phyloP scores from a whole-genome alignment of 2,329 filamentous ascomycete species.

The Claviceps humidiphila region DNA sequence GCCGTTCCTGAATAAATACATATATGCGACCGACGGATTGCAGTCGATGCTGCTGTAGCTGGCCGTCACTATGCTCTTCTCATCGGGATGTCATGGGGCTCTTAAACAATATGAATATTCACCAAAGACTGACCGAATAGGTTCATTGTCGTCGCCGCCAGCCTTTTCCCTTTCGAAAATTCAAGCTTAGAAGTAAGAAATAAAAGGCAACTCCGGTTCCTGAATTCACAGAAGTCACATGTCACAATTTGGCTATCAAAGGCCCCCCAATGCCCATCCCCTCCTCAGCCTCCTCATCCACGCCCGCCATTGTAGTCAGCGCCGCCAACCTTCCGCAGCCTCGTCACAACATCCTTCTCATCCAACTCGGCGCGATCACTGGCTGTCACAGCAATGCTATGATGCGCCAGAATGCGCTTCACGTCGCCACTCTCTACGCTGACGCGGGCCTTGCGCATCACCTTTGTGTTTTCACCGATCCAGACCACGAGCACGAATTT shows the following conservation, averaged over 20 bases:
- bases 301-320: constrained; percentile 59
- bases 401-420: constrained; percentile 49
- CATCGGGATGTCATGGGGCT: too few species aligned
- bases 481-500: constrained; percentile 57
- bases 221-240: background rate
- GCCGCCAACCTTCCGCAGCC: constrained; percentile 52
- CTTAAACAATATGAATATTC: too few species aligned
- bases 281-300: constrained; percentile 22
- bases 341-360: constrained; percentile 45
- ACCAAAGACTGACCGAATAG: too few species aligned
- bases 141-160: too few species aligned
- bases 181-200: too few species aligned
- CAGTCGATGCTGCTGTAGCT: too few species aligned
- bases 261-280: too few species aligned
- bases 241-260: background rate
- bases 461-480: constrained; percentile 51
- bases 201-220: background rate
- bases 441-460: constrained; percentile 58
- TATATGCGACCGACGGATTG: too few species aligned
- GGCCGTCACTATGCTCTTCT: too few species aligned
- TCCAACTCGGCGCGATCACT: constrained; percentile 46
- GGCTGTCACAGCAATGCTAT: constrained; percentile 52
- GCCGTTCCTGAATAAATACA: too few species aligned
- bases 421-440: constrained; percentile 54
- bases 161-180: too few species aligned